Percentiles rank a stretch among this genome's conserved stretches.
Evolutionary conservation across 2,329 filamentous ascomycete genomes (phyloP).

Genomic region (Tolypocladium cylindrosporum): DNA sequence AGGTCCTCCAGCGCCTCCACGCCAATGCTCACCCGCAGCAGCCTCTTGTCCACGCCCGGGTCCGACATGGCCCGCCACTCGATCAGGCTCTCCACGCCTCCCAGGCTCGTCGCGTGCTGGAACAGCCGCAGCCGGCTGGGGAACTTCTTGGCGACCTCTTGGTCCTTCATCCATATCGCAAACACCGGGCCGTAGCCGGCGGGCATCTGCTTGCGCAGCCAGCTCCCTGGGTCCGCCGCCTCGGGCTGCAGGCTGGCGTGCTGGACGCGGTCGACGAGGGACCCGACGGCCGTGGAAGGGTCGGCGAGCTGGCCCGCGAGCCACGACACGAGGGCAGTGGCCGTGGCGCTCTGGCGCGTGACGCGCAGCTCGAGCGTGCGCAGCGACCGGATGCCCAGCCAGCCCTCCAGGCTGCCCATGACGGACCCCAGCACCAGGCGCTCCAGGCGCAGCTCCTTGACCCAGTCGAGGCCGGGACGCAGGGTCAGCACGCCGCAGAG

Average conservation of each 20-base stretch:
- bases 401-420: constrained; percentile 83
- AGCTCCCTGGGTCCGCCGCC: constrained; percentile 46
- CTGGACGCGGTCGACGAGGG: constrained; percentile 49
- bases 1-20: constrained; percentile 83
- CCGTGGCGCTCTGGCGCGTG: constrained; percentile 62
- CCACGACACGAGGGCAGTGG: constrained; percentile 62
- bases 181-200: constrained; percentile 86
- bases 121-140: constrained; percentile 75
- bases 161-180: constrained; percentile 54
- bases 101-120: constrained; percentile 89
- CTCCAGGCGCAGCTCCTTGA: constrained; percentile 53
- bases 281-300: constrained; percentile 31
- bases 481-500: constrained; percentile 76
- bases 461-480: constrained; percentile 45
- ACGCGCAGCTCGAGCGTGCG: constrained; percentile 81
- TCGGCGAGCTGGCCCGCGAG: constrained; percentile 41
- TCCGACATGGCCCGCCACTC: constrained; percentile 96
- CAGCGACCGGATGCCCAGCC: constrained; percentile 80
- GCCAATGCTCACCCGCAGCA: constrained; percentile 77
- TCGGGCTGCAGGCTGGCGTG: constrained; percentile 74
- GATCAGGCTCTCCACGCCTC: constrained; percentile 89
- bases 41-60: constrained; percentile 53
- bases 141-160: constrained; percentile 52
- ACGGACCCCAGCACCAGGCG: constrained; percentile 70
- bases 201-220: constrained; percentile 84